Conservation (phyloP, 805 yeast species). For the Schizosaccharomyces osmophilus region DNA sequence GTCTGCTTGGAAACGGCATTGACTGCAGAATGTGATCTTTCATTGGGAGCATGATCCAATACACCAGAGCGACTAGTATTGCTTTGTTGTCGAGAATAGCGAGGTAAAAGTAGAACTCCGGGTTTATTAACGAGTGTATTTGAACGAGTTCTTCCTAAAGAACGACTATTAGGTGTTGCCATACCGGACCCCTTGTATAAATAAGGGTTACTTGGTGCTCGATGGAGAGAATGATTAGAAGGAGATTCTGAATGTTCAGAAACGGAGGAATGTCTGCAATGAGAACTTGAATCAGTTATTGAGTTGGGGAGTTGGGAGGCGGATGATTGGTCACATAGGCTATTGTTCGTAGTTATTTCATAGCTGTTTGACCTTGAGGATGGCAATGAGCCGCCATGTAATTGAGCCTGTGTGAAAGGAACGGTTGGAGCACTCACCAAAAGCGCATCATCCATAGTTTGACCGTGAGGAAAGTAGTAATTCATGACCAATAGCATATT, state of each 20-base stretch:
- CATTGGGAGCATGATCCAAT: not conserved
- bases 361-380: not conserved
- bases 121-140: constrained; percentile 3
- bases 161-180: not conserved
- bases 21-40: not conserved
- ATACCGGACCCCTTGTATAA: not conserved
- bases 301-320: not conserved
- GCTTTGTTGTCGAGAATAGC: constrained; percentile 3
- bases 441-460: constrained; percentile 41
- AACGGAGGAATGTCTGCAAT: not conserved
- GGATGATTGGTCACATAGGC: not conserved
- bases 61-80: not conserved
- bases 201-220: not conserved
- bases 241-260: not conserved
- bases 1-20: not conserved
- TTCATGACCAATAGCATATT: constrained; percentile 35
- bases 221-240: not conserved
- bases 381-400: not conserved
- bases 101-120: constrained; percentile 1
- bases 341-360: not conserved
- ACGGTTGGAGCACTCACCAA: constrained; percentile 25
- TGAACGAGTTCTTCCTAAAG: not conserved
- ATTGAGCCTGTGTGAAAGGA: not conserved
- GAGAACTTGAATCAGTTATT: not conserved
- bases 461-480: constrained; percentile 37